These are phyloP conservation scores for Cutaneotrichosporon daszewskae DNA, from an alignment of 1,284 basidiomycete genomes.

Conservation along the genomic window DNA sequence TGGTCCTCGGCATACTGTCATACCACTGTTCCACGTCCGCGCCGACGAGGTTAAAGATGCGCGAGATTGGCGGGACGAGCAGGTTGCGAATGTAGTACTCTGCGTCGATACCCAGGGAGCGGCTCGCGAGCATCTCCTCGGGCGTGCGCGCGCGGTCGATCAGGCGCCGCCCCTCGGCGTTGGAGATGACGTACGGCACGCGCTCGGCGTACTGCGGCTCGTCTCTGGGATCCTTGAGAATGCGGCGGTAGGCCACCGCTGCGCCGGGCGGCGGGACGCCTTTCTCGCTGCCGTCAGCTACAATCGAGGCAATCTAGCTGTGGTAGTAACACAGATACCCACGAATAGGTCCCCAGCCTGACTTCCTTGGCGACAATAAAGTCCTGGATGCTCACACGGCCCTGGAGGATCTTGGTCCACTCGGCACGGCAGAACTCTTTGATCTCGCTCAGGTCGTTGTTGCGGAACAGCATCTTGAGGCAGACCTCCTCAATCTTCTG, in stretches of 20 bases:
- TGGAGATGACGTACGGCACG: constrained; percentile 82
- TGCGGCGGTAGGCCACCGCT: constrained; percentile 70
- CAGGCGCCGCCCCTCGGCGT: constrained; percentile 62
- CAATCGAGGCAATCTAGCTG: too few relatives aligned
- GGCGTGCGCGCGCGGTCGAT: constrained; percentile 78
- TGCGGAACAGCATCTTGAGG: constrained; percentile 84
- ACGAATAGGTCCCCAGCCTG: constrained; percentile 83
- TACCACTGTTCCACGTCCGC: constrained; percentile 86
- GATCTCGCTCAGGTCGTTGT: constrained; percentile 78
- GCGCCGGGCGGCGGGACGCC: constrained; percentile 84
- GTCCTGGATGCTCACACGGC: constrained; percentile 75
- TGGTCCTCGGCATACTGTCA: constrained; percentile 66
- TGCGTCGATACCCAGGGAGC: constrained; percentile 65
- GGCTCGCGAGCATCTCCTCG: constrained; percentile 67
- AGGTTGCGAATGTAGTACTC: constrained; percentile 86
- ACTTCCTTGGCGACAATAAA: constrained; percentile 95
- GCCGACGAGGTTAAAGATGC: constrained; percentile 87
- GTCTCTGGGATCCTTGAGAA: constrained; percentile 68
- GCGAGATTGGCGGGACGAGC: constrained; percentile 80
- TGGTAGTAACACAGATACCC: too few relatives aligned
- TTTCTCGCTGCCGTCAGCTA: too few relatives aligned
- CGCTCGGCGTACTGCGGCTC: constrained; percentile 91
- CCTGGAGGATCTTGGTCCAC: constrained; percentile 79
- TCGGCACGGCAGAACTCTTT: constrained; percentile 82
- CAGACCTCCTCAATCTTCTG: constrained; percentile 82